phyloP scores from a whole-genome alignment of 331 rosid species.

The Malus hybrid region DNA sequence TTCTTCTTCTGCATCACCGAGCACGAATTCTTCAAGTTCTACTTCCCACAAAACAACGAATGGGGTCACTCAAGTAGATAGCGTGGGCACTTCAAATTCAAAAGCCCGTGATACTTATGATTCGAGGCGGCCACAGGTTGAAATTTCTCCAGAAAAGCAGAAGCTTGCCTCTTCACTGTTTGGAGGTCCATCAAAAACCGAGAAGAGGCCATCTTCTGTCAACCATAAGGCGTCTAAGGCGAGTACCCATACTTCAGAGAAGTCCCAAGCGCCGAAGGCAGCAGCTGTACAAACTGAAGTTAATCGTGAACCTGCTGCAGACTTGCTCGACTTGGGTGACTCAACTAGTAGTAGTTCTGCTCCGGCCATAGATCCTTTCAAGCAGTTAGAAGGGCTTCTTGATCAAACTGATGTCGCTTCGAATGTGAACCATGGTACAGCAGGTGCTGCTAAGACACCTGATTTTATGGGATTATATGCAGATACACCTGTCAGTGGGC shows the following conservation, averaged over 20 bases:
- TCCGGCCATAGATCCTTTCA: slow-evolving; percentile 56
- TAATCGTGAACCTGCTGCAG: slow-evolving; percentile 60
- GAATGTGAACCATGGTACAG: slow-evolving; percentile 23
- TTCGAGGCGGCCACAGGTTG: slow-evolving; percentile 47
- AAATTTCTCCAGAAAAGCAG: slow-evolving; percentile 68
- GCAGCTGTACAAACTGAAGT: slow-evolving; percentile 25
- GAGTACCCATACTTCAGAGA: slow-evolving; percentile 27
- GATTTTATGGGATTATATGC: slow-evolving; percentile 46
- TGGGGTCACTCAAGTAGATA: slow-evolving; percentile 45
- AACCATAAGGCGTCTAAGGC: slow-evolving; percentile 46
- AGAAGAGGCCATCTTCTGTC: slow-evolving; percentile 43
- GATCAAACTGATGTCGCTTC: slow-evolving; percentile 31
- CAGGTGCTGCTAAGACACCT: slow-evolving; percentile 16
- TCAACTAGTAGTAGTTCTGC: slow-evolving; percentile 26
- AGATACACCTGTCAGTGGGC: slow-evolving; percentile 32
- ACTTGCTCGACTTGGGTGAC: slow-evolving; percentile 76
- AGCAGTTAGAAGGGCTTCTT: slow-evolving; percentile 73
- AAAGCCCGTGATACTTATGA: slow-evolving; percentile 46
- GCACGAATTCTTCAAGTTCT: slow-evolving; percentile 36
- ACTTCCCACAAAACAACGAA: slow-evolving; percentile 49
- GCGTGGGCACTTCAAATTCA: slow-evolving; percentile 28
- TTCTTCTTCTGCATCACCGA: slow-evolving; percentile 46
- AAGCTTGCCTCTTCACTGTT: slow-evolving; percentile 87
- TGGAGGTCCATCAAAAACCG: slow-evolving; percentile 63
- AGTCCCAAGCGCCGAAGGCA: slow-evolving; percentile 39